Percentiles rank a stretch among this genome's conserved stretches.
These are phyloP conservation scores for Cryptococcus hybrid DNA, from an alignment of 1,284 basidiomycete species.

Conservation along the genomic window DNA sequence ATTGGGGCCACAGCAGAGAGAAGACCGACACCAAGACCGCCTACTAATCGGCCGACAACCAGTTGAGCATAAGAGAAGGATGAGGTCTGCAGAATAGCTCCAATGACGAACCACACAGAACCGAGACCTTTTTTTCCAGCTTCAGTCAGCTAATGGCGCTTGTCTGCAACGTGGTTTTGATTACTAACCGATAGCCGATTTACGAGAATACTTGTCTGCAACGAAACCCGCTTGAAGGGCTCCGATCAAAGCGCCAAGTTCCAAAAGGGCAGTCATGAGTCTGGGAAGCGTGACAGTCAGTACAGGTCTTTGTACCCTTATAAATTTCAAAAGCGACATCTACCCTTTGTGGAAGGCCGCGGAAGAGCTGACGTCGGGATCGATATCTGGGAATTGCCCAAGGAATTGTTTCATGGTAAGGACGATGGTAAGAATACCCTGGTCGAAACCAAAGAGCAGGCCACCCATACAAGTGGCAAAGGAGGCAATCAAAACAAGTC, in stretches of 20 bases:
- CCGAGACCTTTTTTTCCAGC: conserved; percentile 15
- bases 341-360: conserved; percentile 27
- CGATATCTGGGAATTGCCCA: conserved; percentile 29
- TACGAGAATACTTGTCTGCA: conserved; percentile 32
- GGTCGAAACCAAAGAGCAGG: conserved; percentile 12
- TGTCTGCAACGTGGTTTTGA: not conserved
- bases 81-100: conserved; percentile 32
- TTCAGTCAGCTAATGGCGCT: not conserved
- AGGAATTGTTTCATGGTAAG: conserved; percentile 36
- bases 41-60: conserved; percentile 31
- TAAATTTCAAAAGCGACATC: not conserved
- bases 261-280: conserved; percentile 36
- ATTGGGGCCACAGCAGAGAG: conserved; percentile 45
- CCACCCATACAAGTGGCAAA: too few species aligned
- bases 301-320: not conserved
- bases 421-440: conserved; percentile 37
- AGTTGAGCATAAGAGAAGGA: conserved; percentile 19
- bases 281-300: conserved; percentile 1
- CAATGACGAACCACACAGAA: conserved; percentile 26
- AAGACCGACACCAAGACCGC: conserved; percentile 32
- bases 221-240: conserved; percentile 27
- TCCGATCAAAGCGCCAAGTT: conserved; percentile 40
- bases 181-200: conserved; percentile 29
- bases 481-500: conserved; percentile 13
- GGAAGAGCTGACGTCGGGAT: conserved; percentile 7